phyloP scores from a whole-genome alignment of 768 basidiomycete genomes.

The Wakefieldia striispora region DNA sequence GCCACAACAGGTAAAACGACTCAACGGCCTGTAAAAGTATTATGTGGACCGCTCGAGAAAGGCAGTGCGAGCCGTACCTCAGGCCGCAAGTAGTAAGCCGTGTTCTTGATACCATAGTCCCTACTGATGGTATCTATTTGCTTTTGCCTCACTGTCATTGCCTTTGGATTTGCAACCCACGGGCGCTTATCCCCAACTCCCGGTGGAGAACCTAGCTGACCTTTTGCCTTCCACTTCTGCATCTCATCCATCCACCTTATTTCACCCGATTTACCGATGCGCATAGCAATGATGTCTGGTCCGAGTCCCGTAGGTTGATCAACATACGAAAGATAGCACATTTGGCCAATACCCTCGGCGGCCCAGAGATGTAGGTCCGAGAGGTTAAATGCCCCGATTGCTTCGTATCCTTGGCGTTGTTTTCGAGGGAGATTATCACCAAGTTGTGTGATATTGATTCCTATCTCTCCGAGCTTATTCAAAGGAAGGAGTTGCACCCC shows the following conservation, averaged over 20 bases:
- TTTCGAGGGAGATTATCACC: conserved; percentile 20
- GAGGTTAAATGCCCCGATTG: conserved; percentile 48
- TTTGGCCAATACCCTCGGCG: conserved; percentile 71
- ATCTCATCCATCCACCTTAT: conserved; percentile 34
- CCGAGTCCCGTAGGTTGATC: conserved; percentile 69
- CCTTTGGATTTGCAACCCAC: conserved; percentile 25
- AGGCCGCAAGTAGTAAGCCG: conserved; percentile 60
- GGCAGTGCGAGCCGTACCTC: conserved; percentile 47
- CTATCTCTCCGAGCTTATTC: conserved; percentile 46
- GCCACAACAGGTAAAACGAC: conserved; percentile 70
- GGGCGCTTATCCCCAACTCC: conserved; percentile 44
- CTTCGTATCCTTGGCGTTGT: conserved; percentile 33
- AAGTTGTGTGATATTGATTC: conserved; percentile 45
- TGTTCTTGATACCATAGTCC: conserved; percentile 52
- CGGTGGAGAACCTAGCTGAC: conserved; percentile 48
- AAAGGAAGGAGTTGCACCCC: conserved; percentile 63
- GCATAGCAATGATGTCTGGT: conserved; percentile 53
- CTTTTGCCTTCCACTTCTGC: conserved; percentile 46
- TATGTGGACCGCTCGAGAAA: not conserved
- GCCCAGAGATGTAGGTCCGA: conserved; percentile 71
- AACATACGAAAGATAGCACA: conserved; percentile 68
- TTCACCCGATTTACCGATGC: conserved; percentile 22
- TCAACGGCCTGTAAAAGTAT: conserved; percentile 56
- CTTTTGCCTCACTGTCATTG: conserved; percentile 15
- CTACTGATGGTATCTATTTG: conserved; percentile 30